These are phyloP conservation scores for Flaveria robusta DNA, from an alignment of 129 eudicot genomes.

Conservation along the genomic window DNA sequence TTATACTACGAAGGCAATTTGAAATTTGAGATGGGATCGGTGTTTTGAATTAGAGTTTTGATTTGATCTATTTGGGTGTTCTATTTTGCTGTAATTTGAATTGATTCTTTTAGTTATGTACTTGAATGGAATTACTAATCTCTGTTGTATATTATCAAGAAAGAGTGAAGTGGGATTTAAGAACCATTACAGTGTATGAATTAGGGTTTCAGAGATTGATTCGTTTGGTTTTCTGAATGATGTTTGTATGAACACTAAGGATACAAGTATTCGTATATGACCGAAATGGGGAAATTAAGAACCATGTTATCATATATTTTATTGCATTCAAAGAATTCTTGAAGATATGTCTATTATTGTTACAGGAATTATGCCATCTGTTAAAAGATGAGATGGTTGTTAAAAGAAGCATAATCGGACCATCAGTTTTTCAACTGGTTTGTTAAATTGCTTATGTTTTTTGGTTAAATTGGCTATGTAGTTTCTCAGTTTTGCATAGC, in stretches of 20 bases:
- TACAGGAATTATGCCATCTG: too few relatives aligned
- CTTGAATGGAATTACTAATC: not conserved
- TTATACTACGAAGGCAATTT: not conserved
- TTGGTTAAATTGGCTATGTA: too few relatives aligned
- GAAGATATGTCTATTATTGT: not conserved
- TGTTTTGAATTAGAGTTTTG: slow-evolving; percentile 31
- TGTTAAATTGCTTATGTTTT: too few relatives aligned
- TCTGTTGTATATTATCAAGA: slow-evolving; percentile 12
- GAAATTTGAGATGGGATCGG: not conserved
- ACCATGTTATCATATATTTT: not conserved
- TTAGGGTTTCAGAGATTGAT: slow-evolving; percentile 24
- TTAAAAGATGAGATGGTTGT: too few relatives aligned
- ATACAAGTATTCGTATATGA: not conserved
- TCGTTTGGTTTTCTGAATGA: not conserved
- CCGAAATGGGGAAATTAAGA: not conserved
- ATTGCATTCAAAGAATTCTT: not conserved
- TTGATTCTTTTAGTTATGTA: not conserved
- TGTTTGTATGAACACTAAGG: not conserved
- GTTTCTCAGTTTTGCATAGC: not conserved
- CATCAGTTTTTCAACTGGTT: not conserved
- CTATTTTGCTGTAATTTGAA: not conserved
- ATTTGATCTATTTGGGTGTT: not conserved
- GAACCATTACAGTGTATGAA: not conserved
- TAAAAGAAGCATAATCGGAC: not conserved
- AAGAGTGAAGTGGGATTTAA: slow-evolving; percentile 1